Base-by-base conservation (phyloP, 306 rosid species). In the Acacia crassicarpa region DNA sequence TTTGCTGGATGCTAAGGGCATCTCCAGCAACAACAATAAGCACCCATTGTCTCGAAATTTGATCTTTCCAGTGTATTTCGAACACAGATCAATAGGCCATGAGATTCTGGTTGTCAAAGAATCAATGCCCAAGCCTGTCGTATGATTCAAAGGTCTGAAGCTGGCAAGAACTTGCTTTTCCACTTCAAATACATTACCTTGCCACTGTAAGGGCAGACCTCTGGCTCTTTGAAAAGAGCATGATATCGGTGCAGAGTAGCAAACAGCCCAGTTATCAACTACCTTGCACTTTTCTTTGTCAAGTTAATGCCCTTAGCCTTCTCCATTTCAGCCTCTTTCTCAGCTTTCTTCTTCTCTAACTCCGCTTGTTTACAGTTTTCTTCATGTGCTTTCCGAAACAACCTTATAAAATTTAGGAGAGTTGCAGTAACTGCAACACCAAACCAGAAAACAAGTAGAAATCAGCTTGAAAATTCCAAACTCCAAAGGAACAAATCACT, bases 281-380 rank as follows among this genome's bases (percentile, higher is more conserved):
- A 90, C 81, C 82, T 89, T 63, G 81, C 90, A n/a, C 87, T 74
- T 86, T 90, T 89, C 78, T 79, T 91, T 73, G 87, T 77, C 81
- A 85, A 86, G 84, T 79, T 79, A 83, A 88, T 59, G 78, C 91
- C 92, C 85, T 92, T 89, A 33, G 92, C 90, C 87, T 90, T 95
- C 81, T 90, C 94, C 94, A 84, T 90, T 86, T 95, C 99, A 8
- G 93, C 97, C 74, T 93, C 98, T 88, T 93, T 95, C 62, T 87
- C 93, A 9, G 91, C 94, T 84, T 95, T 95, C 90, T 95, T 95
- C 88, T 80, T 91, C 85, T 95, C 99, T 83, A 89, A 67, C 83
- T 93, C 98, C 32, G 93, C 97, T 87, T 93, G 97, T 87, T 93
- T 95, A 88, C 71, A 46, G 83, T 95, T 95, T 86, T 95, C 99